Base-by-base conservation (phyloP, 2,329 filamentous ascomycete genomes). In the Colletotrichum cuscutae region DNA sequence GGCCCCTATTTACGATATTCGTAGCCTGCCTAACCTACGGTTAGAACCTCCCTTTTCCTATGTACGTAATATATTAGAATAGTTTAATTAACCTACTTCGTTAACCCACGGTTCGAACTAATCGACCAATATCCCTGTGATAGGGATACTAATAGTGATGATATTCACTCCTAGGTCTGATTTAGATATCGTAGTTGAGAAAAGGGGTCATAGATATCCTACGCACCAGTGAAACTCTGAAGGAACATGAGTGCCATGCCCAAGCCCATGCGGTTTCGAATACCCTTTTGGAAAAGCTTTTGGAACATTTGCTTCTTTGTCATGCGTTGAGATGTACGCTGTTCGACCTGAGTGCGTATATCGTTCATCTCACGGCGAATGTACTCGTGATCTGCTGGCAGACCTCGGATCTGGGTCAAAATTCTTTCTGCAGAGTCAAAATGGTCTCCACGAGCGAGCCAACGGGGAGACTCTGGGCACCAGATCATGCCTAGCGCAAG, bases 291-390 rank as follows among this genome's bases (percentile, higher is more conserved):
- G 72, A 83, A 81, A 4, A 82, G 76, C 76, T 81, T 82, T 76
- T 76, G 77, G 72, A 81, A 75, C 74, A 78, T 76, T 26, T 77
- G 72, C 74, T 74, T 76, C 68, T 76, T 76, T 73, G 76, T 80
- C 75, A 81, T 76, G 7, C 77, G 79, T 13, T 78, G 74, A 7
- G 77, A 80, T 46, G 76, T 80, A 46, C 76, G 76, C 66, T 90
- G 87, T 26, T 88, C 84, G 22, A 92, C 89, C 15, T 90, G 90
- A 1, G 83, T 81, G 52, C 86, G 86, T 74, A 92, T 91, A 72
- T 91, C 89, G 22, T 83, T 81, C 77, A 89, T 89, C 76, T 91
- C 88, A 15, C 80, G 77, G n/a, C 76, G 77, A 57, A 82, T 69
- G 26, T 75, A 75, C 30, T 75, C 73, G 26, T 75, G 71, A 24